Base-by-base conservation (phyloP, 495 filamentous ascomycete genomes). In the Achaetomiella virescens region DNA sequence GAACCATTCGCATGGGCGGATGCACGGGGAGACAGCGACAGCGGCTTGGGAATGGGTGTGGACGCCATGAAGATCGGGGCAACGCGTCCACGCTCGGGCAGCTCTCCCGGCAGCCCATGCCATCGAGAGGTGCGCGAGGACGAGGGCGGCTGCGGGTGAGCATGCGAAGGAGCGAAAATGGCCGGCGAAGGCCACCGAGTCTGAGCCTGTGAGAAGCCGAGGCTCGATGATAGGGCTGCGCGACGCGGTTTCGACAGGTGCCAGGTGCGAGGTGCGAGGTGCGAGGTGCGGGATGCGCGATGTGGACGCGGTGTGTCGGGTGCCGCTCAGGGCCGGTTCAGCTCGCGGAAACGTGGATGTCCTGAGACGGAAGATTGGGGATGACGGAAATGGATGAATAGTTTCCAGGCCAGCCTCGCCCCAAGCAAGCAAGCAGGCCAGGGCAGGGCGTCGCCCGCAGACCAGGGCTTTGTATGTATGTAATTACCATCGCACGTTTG, bases 121-220 rank as follows among this genome's bases (percentile, higher is more conserved):
- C 54, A 55, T 49, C 27, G 46, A 48, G 44, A 49, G 45, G 36
- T 14, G 54, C 46, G 25, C 46, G 54, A 44, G 54, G 46, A 43
- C 24, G 54, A 56, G 17, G 54, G 46, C 17, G 20, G 37, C 24
- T 22, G 27, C 46, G n/a, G 29, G 25, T 21, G 38, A 21, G 21
- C 54, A 56, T 49, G 54, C 53, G 53, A 55, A 31, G 27, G 5
- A 9, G 27, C 27, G 9, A 9, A 42, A 47, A 11, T 2, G 25
- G 35, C 35, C 22, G 22, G 44, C 44, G 3, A 10, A 1, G 43
- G 12, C 9, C 3, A 42, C 6, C n/a, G 9, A 9, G 31, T 18
- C 12, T 38, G 21, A 33, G 29, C 17, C 12, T 38, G 21, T 20
- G 29, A 47, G 25, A 27, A 38, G 31, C 11, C 0, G 29, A 17